These are phyloP conservation scores for Angophora floribunda DNA, from an alignment of 345 rosid genomes.

Conservation along the genomic window DNA sequence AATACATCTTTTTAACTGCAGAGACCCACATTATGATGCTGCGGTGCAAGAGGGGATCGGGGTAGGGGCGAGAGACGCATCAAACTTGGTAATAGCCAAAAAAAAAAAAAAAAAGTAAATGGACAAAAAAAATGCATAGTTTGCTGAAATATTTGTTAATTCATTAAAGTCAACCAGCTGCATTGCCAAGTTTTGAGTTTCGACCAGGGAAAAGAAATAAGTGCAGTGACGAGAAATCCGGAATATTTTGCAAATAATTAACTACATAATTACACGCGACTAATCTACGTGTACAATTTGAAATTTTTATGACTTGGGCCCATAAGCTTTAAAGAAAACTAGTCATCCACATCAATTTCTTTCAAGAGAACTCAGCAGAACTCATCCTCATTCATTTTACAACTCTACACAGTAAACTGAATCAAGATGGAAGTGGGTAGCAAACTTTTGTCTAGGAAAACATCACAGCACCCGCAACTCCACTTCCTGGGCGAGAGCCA, in stretches of 20 bases:
- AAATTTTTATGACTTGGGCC: neutral
- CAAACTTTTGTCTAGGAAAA: neutral
- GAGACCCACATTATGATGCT: neutral
- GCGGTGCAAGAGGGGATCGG: neutral
- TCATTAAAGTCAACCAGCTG: no score
- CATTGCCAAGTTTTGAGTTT: no score
- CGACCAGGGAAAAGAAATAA: neutral
- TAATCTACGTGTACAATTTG: neutral
- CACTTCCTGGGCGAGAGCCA: neutral
- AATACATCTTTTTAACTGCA: neutral
- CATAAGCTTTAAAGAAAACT: neutral
- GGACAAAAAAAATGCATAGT: neutral
- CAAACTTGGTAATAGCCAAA: neutral
- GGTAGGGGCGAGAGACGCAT: neutral
- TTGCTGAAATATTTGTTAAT: neutral
- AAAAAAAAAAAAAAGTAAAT: neutral
- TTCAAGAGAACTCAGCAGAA: neutral
- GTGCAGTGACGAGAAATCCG: neutral
- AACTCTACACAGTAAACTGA: neutral
- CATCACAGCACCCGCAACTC: neutral
- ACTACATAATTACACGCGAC: neutral
- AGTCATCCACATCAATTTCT: neutral
- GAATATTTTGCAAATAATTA: neutral
- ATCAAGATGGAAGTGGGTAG: neutral
- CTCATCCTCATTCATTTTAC: neutral